Evolutionary conservation across 2,329 filamentous ascomycete genomes (phyloP).

Genomic region (Fusarium heterosporum): DNA sequence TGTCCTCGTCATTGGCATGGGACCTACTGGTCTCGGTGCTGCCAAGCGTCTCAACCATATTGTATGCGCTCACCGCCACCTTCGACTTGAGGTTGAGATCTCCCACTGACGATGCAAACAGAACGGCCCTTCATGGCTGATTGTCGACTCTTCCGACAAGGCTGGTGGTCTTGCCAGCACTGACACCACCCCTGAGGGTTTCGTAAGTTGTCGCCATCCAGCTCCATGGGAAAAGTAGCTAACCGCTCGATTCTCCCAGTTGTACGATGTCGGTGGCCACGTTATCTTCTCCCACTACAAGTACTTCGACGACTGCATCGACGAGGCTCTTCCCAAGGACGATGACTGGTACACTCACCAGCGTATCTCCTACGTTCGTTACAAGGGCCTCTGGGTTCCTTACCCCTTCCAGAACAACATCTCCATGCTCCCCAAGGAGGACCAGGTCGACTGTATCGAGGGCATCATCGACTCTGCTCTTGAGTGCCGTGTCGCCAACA

Average conservation of each 20-base stretch:
- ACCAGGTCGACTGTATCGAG: slow-evolving; percentile 94
- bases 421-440: slow-evolving; percentile 96
- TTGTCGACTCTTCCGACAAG: slow-evolving; percentile 90
- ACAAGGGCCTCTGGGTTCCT: slow-evolving; percentile 95
- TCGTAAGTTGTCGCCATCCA: slow-evolving; percentile 74
- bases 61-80: slow-evolving; percentile 67
- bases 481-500: slow-evolving; percentile 85
- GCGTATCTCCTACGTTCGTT: slow-evolving; percentile 98
- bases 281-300: slow-evolving; percentile 99
- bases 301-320: slow-evolving; percentile 99
- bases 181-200: slow-evolving; percentile 94
- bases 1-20: slow-evolving; percentile 97
- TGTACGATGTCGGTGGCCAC: slow-evolving; percentile 98
- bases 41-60: slow-evolving; percentile 98
- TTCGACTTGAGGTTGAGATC: slow-evolving; percentile 37
- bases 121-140: slow-evolving; percentile 95
- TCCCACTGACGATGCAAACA: slow-evolving; percentile 55
- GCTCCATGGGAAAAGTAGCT: slow-evolving; percentile 25
- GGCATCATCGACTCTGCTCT: slow-evolving; percentile 95
- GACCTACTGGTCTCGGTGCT: slow-evolving; percentile 96
- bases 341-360: slow-evolving; percentile 98
- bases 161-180: slow-evolving; percentile 97
- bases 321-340: slow-evolving; percentile 93
- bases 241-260: slow-evolving; percentile 61
- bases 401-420: slow-evolving; percentile 99